phyloP scores from a whole-genome alignment of 2,329 filamentous ascomycete genomes.

The Hymenoscyphus albidus region DNA sequence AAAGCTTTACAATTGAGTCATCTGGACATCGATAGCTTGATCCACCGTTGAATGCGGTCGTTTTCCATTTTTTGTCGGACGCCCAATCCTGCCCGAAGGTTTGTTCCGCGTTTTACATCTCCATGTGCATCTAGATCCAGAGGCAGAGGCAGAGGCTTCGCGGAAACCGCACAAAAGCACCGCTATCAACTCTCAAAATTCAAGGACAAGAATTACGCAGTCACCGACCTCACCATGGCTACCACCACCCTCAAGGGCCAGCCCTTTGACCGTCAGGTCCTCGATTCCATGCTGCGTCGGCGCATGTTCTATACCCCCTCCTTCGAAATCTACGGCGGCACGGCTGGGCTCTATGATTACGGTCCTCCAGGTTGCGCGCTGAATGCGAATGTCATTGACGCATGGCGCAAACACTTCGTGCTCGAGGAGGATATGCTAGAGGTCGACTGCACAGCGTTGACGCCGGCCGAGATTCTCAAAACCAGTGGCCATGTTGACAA shows the following conservation, averaged over 20 bases:
- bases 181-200: slow-evolving; percentile 37
- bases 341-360: slow-evolving; percentile 74
- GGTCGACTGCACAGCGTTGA: slow-evolving; percentile 83
- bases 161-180: slow-evolving; percentile 33
- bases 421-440: slow-evolving; percentile 72
- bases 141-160: slow-evolving; percentile 38
- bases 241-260: slow-evolving; percentile 83
- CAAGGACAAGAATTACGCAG: slow-evolving; percentile 25
- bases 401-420: slow-evolving; percentile 73
- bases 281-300: slow-evolving; percentile 83
- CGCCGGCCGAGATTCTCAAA: slow-evolving; percentile 89
- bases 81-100: slow-evolving; percentile 21
- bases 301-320: slow-evolving; percentile 92
- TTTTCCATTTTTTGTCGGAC: slow-evolving; percentile 39
- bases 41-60: slow-evolving; percentile 38
- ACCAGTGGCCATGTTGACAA: slow-evolving; percentile 96
- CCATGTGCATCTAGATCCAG: too few species aligned
- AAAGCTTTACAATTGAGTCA: slow-evolving; percentile 16
- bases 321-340: slow-evolving; percentile 92
- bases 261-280: slow-evolving; percentile 74
- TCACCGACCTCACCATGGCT: slow-evolving; percentile 44
- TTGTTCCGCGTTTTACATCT: slow-evolving; percentile 19
- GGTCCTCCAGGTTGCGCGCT: slow-evolving; percentile 64
- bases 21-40: slow-evolving; percentile 28
- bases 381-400: slow-evolving; percentile 65